A percentile compares a stretch with the other conserved stretches of the same genome.
phyloP scores from a whole-genome alignment of 2,329 filamentous ascomycete species.

The Celoporthe dispersa region DNA sequence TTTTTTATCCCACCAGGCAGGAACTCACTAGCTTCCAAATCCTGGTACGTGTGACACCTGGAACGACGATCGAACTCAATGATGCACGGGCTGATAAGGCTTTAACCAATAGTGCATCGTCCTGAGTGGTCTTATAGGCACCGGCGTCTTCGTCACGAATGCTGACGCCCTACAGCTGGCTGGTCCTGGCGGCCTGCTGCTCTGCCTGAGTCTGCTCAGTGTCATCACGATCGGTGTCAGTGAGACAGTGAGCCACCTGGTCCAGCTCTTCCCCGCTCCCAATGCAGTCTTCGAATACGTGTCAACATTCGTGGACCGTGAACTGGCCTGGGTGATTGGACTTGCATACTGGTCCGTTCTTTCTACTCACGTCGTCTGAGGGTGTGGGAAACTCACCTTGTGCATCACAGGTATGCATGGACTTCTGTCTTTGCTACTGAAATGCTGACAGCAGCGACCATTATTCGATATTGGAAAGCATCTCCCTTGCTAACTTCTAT shows the following conservation, averaged over 20 bases:
- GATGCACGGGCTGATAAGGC: neutral
- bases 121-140: slow-evolving; percentile 28
- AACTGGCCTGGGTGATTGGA: slow-evolving; percentile 30
- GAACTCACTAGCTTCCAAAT: slow-evolving; percentile 27
- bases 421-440: slow-evolving; percentile 27
- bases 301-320: slow-evolving; percentile 32
- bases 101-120: slow-evolving; percentile 26
- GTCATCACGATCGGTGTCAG: slow-evolving; percentile 29
- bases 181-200: slow-evolving; percentile 29
- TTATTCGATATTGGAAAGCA: slow-evolving; percentile 23
- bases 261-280: slow-evolving; percentile 31
- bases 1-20: slow-evolving; percentile 7
- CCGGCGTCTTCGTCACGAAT: slow-evolving; percentile 30
- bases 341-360: slow-evolving; percentile 30
- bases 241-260: slow-evolving; percentile 31
- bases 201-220: slow-evolving; percentile 27
- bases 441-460: slow-evolving; percentile 24
- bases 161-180: slow-evolving; percentile 27
- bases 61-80: neutral
- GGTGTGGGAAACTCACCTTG: neutral
- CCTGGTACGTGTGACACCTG: slow-evolving; percentile 16
- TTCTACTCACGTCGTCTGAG: neutral
- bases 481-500: slow-evolving; percentile 23
- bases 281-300: slow-evolving; percentile 33
- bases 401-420: slow-evolving; percentile 20